A percentile compares a stretch with the other conserved stretches of the same genome.
Conservation (phyloP, 1,284 basidiomycete species). For the Ganoderma sp. region DNA sequence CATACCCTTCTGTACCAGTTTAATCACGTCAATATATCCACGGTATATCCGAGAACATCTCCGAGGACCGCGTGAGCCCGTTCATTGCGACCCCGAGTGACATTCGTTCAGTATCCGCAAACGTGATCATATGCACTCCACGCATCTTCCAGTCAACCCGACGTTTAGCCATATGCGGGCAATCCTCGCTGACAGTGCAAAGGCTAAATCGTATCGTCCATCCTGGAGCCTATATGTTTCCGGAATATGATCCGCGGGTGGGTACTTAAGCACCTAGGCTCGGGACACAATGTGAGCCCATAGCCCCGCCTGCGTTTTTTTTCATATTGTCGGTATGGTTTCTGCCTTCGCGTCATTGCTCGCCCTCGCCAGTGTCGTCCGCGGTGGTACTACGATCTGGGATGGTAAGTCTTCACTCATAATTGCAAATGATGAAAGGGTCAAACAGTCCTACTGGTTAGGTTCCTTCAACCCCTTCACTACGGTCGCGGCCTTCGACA, state of each 20-base stretch:
- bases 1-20: constrained; percentile 31
- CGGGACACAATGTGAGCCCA: not conserved
- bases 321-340: constrained; percentile 29
- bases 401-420: constrained; percentile 39
- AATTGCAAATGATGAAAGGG: not conserved
- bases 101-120: not conserved
- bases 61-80: constrained; percentile 22
- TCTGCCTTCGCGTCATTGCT: constrained; percentile 31
- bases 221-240: not conserved
- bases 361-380: constrained; percentile 42
- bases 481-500: constrained; percentile 57
- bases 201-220: not conserved
- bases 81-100: constrained; percentile 5
- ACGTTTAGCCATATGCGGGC: constrained; percentile 34
- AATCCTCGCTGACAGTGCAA: constrained; percentile 29
- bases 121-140: constrained; percentile 31
- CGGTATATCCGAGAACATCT: constrained; percentile 34
- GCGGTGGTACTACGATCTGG: constrained; percentile 59
- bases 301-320: not conserved
- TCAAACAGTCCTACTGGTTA: not conserved
- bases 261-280: constrained; percentile 22
- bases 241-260: constrained; percentile 3
- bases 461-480: constrained; percentile 54
- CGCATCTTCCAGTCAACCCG: constrained; percentile 25
- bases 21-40: constrained; percentile 36